phyloP scores from a whole-genome alignment of 768 basidiomycete species.

The Pleurotus pulmonarius region DNA sequence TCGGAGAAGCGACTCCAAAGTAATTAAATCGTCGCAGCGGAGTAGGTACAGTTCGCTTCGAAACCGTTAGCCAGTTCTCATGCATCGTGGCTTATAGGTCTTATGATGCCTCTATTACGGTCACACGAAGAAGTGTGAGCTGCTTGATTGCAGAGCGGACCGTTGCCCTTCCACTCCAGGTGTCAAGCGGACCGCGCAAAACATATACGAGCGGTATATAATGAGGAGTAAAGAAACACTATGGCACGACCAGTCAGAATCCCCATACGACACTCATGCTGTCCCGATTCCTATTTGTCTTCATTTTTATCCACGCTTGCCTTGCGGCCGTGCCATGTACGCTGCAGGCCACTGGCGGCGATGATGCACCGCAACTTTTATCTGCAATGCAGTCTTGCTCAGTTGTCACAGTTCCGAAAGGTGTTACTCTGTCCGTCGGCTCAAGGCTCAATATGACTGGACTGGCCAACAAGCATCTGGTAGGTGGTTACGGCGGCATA shows the following conservation, averaged over 20 bases:
- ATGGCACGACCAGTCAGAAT: background rate
- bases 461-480: constrained; percentile 44
- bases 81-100: too few species aligned
- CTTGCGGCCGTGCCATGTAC: constrained; percentile 29
- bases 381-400: constrained; percentile 36
- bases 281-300: background rate
- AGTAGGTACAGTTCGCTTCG: too few species aligned
- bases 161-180: too few species aligned
- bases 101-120: too few species aligned
- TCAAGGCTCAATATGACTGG: constrained; percentile 54
- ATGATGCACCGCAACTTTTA: constrained; percentile 49
- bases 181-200: too few species aligned
- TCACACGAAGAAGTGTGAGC: too few species aligned
- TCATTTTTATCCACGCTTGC: background rate
- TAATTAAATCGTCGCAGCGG: too few species aligned
- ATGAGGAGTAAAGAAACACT: too few species aligned
- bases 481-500: constrained; percentile 17
- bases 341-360: constrained; percentile 38
- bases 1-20: too few species aligned
- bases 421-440: constrained; percentile 46
- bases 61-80: too few species aligned
- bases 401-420: constrained; percentile 39
- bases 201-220: too few species aligned
- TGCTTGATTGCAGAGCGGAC: too few species aligned
- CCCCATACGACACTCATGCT: background rate